Base-by-base conservation (phyloP, 345 rosid species). In the Gossypium australe region DNA sequence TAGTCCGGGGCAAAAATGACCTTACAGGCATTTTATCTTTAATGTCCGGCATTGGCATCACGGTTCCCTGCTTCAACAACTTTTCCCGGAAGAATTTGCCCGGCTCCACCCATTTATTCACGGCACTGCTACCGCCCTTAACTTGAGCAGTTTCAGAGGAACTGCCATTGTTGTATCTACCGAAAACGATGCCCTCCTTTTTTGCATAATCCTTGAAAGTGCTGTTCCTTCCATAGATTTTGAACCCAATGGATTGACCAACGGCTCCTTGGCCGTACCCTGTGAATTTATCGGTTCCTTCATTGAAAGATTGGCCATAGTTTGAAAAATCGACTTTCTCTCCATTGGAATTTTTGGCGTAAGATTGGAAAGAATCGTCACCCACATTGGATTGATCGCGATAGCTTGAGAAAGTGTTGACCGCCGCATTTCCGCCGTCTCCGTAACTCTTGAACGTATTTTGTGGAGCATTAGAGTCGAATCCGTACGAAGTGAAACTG, bases 11-110 rank as follows among this genome's bases (percentile, higher is more conserved):
- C 63, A 92, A 76, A 89, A 94, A 90, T 52, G 97, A 85, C 86
- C 98, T 90, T 81, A 77, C 61, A 13, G 98, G 98, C 98, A 92
- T 90, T 82, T 88, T 92, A 85, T 94, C 98, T 18, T 18, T 74
- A 56, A 94, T 89, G 81, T 94, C 97, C 2, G 98, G 97, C 97
- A 94, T 87, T 45, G 89, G 89, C 93, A 92, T 88, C 7, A 77
- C 69, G 0, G 84, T 85, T 56, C 98, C 97, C 65, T 79, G 76
- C 78, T 86, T 92, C 22, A 94, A 72, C 85, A 78, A 80, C 0
- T 85, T 75, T 77, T 94, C 95, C 17, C 97, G 72, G 71, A 94
- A 94, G 82, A 94, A 94, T 74, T 92, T 92, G 24, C 97, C 97
- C 70, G 88, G 87, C 79, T 90, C 97, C 3, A 89, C 85, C 98